Conservation (phyloP, 2,329 filamentous ascomycete genomes). For the Colletotrichum trifolii region DNA sequence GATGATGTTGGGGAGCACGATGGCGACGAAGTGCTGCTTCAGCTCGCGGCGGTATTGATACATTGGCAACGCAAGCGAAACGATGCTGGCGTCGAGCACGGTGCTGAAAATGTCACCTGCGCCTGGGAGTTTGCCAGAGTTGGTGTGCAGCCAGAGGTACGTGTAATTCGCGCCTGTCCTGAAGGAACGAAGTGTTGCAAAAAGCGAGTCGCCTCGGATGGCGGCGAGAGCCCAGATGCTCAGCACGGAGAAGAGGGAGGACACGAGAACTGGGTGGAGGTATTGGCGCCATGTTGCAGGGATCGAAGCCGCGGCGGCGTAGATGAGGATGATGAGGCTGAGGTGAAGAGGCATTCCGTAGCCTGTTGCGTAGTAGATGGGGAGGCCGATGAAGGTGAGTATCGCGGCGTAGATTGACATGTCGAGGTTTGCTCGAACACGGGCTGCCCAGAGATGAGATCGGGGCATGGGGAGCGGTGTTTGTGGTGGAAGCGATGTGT, state of each 20-base stretch:
- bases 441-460: conserved; percentile 61
- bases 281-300: conserved; percentile 61
- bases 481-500: conserved; percentile 48
- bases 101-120: conserved; percentile 67
- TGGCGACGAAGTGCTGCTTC: conserved; percentile 62
- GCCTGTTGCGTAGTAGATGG: conserved; percentile 62
- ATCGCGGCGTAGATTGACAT: conserved; percentile 54
- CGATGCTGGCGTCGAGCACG: conserved; percentile 67
- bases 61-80: conserved; percentile 70
- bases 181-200: conserved; percentile 57
- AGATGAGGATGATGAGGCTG: conserved; percentile 61
- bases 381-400: conserved; percentile 63
- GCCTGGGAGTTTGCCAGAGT: conserved; percentile 53
- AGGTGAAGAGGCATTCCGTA: conserved; percentile 64
- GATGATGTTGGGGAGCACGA: conserved; percentile 63
- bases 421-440: conserved; percentile 59
- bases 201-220: conserved; percentile 53
- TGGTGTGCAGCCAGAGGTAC: conserved; percentile 57
- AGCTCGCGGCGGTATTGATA: conserved; percentile 69
- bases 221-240: conserved; percentile 64
- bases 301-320: conserved; percentile 60
- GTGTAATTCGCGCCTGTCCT: conserved; percentile 64
- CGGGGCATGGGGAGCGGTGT: conserved; percentile 55
- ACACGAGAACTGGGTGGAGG: conserved; percentile 68
- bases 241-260: conserved; percentile 63